phyloP scores from a whole-genome alignment of 805 yeast genomes.

The Ogataea thermomethanolica region DNA sequence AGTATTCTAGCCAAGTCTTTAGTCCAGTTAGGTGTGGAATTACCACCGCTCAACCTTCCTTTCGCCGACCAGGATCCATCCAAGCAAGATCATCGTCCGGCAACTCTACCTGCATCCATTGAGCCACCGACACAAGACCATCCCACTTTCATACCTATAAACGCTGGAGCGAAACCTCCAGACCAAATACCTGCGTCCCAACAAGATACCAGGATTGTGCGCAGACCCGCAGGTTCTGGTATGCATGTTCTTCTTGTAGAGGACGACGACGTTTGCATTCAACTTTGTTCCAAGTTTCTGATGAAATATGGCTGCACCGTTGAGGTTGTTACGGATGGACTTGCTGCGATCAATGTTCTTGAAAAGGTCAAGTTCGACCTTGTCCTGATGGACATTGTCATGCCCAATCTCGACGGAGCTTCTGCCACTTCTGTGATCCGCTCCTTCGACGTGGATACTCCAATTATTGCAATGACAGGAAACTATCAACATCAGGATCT shows the following conservation, averaged over 20 bases:
- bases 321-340: slow-evolving; percentile 88
- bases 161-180: slow-evolving; percentile 11
- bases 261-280: slow-evolving; percentile 79
- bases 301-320: slow-evolving; percentile 89
- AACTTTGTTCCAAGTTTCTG: slow-evolving; percentile 76
- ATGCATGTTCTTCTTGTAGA: slow-evolving; percentile 75
- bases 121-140: slow-evolving; percentile 5
- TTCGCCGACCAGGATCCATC: slow-evolving; percentile 18
- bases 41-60: slow-evolving; percentile 64
- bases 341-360: slow-evolving; percentile 76
- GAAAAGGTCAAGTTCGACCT: slow-evolving; percentile 71
- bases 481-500: slow-evolving; percentile 80
- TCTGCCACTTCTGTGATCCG: slow-evolving; percentile 89
- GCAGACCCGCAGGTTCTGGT: slow-evolving; percentile 34
- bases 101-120: background rate
- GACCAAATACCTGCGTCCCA: slow-evolving; percentile 18
- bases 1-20: slow-evolving; percentile 47
- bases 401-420: slow-evolving; percentile 87
- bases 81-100: slow-evolving; percentile 2
- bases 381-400: slow-evolving; percentile 82
- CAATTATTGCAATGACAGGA: slow-evolving; percentile 93
- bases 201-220: slow-evolving; percentile 17
- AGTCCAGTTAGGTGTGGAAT: slow-evolving; percentile 56
- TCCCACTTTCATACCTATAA: slow-evolving; percentile 11
- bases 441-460: slow-evolving; percentile 77